Evolutionary conservation across 371 early-diverging fungal genomes (phyloP).

Genomic region (Hamiltosporidium tvaerminnensis): DNA sequence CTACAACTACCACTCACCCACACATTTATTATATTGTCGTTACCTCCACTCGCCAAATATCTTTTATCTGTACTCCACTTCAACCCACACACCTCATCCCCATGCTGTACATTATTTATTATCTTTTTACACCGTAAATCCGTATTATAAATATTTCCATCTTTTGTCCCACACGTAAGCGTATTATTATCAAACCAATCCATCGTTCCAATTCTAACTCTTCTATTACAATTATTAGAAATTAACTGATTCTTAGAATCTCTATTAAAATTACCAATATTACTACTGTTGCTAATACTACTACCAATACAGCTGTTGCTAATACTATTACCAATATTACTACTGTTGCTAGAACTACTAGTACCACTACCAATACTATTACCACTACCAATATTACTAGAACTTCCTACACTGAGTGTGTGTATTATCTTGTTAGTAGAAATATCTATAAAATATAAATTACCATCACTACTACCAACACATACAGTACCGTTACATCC

Average conservation of each 20-base stretch:
- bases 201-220: background rate
- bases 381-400: background rate
- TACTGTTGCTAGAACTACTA: background rate
- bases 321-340: background rate
- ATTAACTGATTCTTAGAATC: constrained; percentile 11
- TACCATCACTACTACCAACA: constrained; percentile 40
- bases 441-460: constrained; percentile 6
- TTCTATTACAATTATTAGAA: no score
- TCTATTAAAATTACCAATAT: constrained; percentile 18
- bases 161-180: background rate
- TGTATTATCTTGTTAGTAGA: background rate
- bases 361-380: constrained; percentile 2
- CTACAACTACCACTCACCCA: background rate
- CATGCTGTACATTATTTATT: constrained; percentile 16
- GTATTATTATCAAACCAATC: background rate
- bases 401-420: background rate
- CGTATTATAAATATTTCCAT: background rate
- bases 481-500: constrained; percentile 17
- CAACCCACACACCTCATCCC: constrained; percentile 51
- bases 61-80: constrained; percentile 45
- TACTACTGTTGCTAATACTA: background rate
- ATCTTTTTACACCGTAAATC: background rate
- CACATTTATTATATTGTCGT: constrained; percentile 15
- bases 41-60: constrained; percentile 50
- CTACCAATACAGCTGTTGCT: background rate